Evolutionary conservation across 805 yeast genomes (phyloP).

Genomic region (Starmerella kuoi): DNA sequence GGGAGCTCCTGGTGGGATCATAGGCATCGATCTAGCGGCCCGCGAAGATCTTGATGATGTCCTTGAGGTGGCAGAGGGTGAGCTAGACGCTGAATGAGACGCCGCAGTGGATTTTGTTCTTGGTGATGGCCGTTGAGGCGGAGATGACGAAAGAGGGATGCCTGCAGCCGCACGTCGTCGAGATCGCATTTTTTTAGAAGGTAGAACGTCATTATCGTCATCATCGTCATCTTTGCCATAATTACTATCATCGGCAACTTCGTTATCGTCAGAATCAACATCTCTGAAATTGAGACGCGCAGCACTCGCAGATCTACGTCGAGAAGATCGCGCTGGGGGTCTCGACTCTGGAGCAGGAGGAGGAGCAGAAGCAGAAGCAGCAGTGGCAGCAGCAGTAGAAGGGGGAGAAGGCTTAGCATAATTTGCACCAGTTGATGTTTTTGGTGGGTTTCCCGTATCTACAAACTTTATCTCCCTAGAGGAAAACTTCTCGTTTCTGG

Average conservation of each 20-base stretch:
- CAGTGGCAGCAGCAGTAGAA: background rate
- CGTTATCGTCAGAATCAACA: background rate
- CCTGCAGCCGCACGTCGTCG: background rate
- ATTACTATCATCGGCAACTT: background rate
- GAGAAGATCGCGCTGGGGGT: background rate
- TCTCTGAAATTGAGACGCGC: too few relatives aligned
- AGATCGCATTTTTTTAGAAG: background rate
- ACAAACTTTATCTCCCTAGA: too few relatives aligned
- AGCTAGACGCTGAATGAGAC: too few relatives aligned
- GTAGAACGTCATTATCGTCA: background rate
- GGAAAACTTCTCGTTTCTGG: background rate
- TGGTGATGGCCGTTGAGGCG: too few relatives aligned
- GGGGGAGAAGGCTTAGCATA: background rate
- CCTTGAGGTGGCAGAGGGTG: background rate
- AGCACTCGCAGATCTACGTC: too few relatives aligned
- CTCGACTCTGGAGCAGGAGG: too few relatives aligned
- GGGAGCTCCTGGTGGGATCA: constrained; percentile 6
- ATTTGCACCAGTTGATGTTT: background rate
- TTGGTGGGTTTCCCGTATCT: too few relatives aligned
- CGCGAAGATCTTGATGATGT: background rate
- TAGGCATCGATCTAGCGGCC: background rate
- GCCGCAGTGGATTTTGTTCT: too few relatives aligned
- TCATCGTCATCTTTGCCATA: background rate
- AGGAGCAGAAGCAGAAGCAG: background rate
- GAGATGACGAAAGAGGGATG: too few relatives aligned